Conservation (phyloP, 192 early-diverging fungal species). For the Linnemannia schmuckeri region DNA sequence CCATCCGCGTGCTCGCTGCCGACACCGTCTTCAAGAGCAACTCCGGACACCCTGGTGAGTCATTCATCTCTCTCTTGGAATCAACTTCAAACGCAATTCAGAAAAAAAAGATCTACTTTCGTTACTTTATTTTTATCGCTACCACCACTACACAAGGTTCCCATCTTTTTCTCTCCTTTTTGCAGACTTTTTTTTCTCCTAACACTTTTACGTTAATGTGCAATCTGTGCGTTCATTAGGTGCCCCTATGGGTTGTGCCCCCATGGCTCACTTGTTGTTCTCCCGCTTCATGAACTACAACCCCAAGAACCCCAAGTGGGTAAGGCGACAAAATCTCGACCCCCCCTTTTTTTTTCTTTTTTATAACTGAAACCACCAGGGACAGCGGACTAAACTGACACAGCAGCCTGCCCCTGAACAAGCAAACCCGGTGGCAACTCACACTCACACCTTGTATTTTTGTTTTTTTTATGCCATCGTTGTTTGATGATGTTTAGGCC, state of each 20-base stretch:
- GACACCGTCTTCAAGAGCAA: constrained; percentile 93
- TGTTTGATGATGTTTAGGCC: constrained; percentile 57
- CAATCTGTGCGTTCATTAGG: constrained; percentile 49
- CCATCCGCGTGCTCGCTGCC: constrained; percentile 89
- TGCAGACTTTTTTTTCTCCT: neutral
- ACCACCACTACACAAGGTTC: neutral
- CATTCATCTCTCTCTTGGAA: neutral
- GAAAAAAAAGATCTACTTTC: neutral
- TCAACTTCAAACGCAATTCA: neutral
- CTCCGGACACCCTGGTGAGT: constrained; percentile 91
- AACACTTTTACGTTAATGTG: neutral
- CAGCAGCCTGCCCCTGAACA: neutral
- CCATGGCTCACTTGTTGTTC: constrained; percentile 95
- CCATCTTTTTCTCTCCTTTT: neutral
- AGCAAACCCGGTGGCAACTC: neutral
- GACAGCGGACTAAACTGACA: neutral
- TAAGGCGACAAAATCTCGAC: constrained; percentile 39
- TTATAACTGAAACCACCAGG: neutral
- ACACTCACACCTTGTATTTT: neutral
- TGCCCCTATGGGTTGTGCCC: constrained; percentile 99
- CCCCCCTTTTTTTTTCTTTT: neutral
- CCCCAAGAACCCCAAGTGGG: constrained; percentile 93
- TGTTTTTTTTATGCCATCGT: neutral
- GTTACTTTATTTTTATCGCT: neutral
- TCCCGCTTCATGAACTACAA: constrained; percentile 85